Base-by-base conservation (phyloP, 768 basidiomycete genomes). In the Agaricus subrufescens region DNA sequence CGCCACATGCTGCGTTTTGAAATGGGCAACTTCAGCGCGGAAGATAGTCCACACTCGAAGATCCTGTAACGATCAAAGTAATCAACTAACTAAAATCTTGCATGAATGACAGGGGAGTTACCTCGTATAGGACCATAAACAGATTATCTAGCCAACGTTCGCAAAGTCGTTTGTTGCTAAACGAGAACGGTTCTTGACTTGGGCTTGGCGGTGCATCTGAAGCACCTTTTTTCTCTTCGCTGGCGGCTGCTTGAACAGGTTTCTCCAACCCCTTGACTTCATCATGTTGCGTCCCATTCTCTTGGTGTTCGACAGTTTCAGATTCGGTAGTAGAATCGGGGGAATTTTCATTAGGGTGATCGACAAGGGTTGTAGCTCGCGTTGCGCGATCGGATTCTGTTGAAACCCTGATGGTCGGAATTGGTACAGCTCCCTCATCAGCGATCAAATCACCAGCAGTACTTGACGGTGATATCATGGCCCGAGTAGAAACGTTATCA, bases 111-210 rank as follows among this genome's bases (percentile, higher is more conserved):
- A 14, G 4, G 44, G 37, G 19, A 37, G 30, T 12, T 49, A 91
- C 94, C 83, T 98, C 95, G 66, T 98, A 98, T 4, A 99, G 75
- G 3, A 98, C 94, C 94, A 97, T 98, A 75, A 96, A 99, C 58
- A 98, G 69, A 62, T 98, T 98, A 67, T 98, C 95, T 46, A 99
- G 77, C 97, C 97, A 98, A 49, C 96, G 79, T 67, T 98, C 97
- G 66, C 97, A 99, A 38, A 99, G 73, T 46, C 97, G 80, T 77
- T 98, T 99, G 72, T 93, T 98, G 66, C 86, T 94, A 72, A 99
- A 97, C 25, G 94, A 91, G 68, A 91, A 93, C 2, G 87, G 73
- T 56, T 91, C 89, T 40, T 81, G 75, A 2, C 67, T 57, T 25
- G 71, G 56, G 9, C 66, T 46, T 39, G 74, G 57, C 3, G 76